These are phyloP conservation scores for Coemansia guatemalensis DNA, from an alignment of 192 early-diverging fungal genomes.

Conservation along the genomic window DNA sequence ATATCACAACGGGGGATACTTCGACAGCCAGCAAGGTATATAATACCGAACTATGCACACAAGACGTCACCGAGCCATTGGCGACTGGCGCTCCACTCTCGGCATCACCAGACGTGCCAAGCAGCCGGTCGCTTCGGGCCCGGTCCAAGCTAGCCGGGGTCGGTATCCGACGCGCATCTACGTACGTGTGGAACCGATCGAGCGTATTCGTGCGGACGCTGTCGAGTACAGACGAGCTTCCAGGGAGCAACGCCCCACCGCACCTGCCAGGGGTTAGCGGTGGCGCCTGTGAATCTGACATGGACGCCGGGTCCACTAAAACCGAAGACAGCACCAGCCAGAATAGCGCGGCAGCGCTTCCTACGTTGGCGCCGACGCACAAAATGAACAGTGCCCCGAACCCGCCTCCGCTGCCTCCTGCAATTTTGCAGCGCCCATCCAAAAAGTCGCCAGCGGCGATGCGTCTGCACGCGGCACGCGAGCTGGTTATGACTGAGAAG, in stretches of 20 bases:
- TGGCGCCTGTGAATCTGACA: conserved; percentile 13
- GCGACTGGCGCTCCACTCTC: background rate
- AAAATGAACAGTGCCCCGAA: background rate
- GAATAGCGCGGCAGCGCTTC: background rate
- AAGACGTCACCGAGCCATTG: conserved; percentile 1
- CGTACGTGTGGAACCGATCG: conserved; percentile 49
- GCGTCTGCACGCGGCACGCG: conserved; percentile 47
- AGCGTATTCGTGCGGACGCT: conserved; percentile 48
- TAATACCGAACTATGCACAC: background rate
- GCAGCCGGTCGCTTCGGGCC: conserved; percentile 34
- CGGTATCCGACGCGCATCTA: conserved; percentile 48
- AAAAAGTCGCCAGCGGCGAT: conserved; percentile 43
- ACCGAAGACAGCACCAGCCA: conserved; percentile 13
- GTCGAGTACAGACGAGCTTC: conserved; percentile 46
- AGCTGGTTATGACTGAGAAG: conserved; percentile 54
- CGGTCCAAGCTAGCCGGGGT: conserved; percentile 42
- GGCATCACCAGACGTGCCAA: conserved; percentile 13
- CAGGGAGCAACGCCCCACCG: conserved; percentile 5
- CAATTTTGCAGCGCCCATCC: background rate
- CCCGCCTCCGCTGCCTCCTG: background rate
- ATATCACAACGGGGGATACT: background rate
- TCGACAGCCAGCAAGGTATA: background rate
- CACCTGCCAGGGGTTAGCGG: background rate
- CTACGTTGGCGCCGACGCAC: background rate
- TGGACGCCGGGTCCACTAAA: conserved; percentile 23